Evolutionary conservation across 257 asterid species (phyloP).

Genomic region (Petunia axillaris): DNA sequence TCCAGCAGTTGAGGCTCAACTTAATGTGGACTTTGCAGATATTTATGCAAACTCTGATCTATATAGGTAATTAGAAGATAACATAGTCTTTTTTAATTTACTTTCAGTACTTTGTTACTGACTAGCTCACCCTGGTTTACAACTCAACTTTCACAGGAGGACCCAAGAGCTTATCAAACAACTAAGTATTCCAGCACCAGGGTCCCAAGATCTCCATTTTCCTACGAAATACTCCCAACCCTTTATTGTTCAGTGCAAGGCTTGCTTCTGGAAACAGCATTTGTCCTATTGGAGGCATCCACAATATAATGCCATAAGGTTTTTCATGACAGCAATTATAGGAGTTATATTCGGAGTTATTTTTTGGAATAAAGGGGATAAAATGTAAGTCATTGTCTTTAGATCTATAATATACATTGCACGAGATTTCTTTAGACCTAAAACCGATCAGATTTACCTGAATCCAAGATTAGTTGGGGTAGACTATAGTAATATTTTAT

Average conservation of each 20-base stretch:
- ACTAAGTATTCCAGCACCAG: constrained; percentile 67
- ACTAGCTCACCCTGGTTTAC: too few relatives aligned
- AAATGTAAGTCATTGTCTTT: constrained; percentile 49
- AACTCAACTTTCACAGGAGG: constrained; percentile 49
- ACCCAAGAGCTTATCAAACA: constrained; percentile 68
- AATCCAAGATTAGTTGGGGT: too few relatives aligned
- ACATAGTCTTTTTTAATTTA: neutral
- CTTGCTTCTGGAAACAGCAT: constrained; percentile 83
- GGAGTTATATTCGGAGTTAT: constrained; percentile 74
- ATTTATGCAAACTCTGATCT: constrained; percentile 68
- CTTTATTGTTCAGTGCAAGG: constrained; percentile 60
- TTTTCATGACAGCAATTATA: constrained; percentile 63
- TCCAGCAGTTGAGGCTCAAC: constrained; percentile 68
- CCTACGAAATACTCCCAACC: constrained; percentile 65
- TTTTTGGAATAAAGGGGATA: constrained; percentile 69
- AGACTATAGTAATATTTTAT: too few relatives aligned
- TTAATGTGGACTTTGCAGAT: constrained; percentile 77
- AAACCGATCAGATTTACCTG: too few relatives aligned
- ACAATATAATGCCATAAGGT: constrained; percentile 63
- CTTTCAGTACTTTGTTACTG: neutral
- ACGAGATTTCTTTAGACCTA: neutral
- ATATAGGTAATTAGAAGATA: constrained; percentile 51
- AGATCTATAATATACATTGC: neutral
- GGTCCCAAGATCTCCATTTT: constrained; percentile 61
- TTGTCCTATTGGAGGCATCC: constrained; percentile 84